These are phyloP conservation scores for Serendipita indica DNA, from an alignment of 768 basidiomycete genomes.

Conservation along the genomic window DNA sequence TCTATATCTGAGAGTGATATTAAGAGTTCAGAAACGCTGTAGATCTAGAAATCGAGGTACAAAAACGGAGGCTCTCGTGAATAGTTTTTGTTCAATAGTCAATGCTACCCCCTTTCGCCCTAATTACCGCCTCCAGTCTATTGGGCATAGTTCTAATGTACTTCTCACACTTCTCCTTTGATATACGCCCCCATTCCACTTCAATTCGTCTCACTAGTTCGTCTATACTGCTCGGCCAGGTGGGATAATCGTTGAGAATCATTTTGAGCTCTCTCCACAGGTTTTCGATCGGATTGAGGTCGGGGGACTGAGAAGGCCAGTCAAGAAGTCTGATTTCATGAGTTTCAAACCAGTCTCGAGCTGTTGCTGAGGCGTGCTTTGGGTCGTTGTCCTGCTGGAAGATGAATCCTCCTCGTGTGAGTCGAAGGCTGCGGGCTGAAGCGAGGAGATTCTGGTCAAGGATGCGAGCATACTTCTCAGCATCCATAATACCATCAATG, in stretches of 20 bases:
- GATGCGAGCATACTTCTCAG: constrained; percentile 20
- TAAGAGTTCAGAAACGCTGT: neutral
- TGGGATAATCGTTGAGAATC: neutral
- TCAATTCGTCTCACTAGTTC: constrained; percentile 20
- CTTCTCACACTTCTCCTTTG: neutral
- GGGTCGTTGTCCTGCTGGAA: constrained; percentile 29
- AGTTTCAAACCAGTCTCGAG: constrained; percentile 16
- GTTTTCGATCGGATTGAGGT: constrained; percentile 23
- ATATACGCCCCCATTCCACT: constrained; percentile 21
- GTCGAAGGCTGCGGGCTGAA: neutral
- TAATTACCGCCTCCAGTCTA: neutral
- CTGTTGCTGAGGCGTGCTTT: constrained; percentile 21
- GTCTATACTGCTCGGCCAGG: constrained; percentile 12
- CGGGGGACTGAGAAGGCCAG: constrained; percentile 21
- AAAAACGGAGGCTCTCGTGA: neutral
- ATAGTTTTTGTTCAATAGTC: neutral
- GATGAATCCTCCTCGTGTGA: constrained; percentile 15
- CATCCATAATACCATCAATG: constrained; percentile 24
- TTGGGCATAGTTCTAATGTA: neutral
- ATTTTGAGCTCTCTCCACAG: constrained; percentile 18
- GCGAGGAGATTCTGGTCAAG: constrained; percentile 20
- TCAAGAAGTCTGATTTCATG: constrained; percentile 14
- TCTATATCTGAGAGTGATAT: neutral
- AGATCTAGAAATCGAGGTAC: neutral
- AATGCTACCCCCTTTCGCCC: neutral